phyloP scores from a whole-genome alignment of 306 rosid species.

The Vigna hirtella region DNA sequence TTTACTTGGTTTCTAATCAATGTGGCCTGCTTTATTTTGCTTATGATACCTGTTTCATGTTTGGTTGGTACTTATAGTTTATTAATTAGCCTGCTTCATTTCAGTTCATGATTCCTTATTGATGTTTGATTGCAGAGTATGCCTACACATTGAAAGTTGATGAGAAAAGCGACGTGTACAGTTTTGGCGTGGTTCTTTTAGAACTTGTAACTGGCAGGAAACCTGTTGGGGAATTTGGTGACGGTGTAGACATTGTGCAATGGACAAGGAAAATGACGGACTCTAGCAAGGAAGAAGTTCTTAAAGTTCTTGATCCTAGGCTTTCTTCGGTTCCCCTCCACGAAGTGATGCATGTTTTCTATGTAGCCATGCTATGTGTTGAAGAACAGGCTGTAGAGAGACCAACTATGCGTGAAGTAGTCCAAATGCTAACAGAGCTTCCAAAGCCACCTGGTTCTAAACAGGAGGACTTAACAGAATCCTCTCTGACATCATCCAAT shows the following conservation, averaged over 20 bases:
- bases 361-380: constrained; percentile 93
- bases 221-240: constrained; percentile 97
- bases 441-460: constrained; percentile 69
- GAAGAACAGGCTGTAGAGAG: constrained; percentile 98
- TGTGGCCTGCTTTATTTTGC: constrained; percentile 20
- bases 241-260: constrained; percentile 95
- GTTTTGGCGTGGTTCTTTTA: constrained; percentile 90
- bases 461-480: constrained; percentile 58
- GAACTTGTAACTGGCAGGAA: constrained; percentile 86
- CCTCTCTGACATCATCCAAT: constrained; percentile 55
- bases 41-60: constrained; percentile 1
- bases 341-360: constrained; percentile 88
- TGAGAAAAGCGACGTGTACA: constrained; percentile 95
- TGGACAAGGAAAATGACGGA: constrained; percentile 93
- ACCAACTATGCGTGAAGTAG: constrained; percentile 97
- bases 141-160: constrained; percentile 95
- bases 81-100: constrained; percentile 7
- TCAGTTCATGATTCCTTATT: constrained; percentile 26
- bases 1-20: constrained; percentile 13
- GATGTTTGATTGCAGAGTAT: constrained; percentile 68
- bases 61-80: constrained; percentile 43
- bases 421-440: constrained; percentile 92
- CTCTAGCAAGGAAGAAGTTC: constrained; percentile 83
- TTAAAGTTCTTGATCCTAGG: constrained; percentile 84
- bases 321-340: constrained; percentile 91